Base-by-base conservation (phyloP, 176 grass and related monocot genomes). In the sorghum (Sorghum bicolor) region DNA sequence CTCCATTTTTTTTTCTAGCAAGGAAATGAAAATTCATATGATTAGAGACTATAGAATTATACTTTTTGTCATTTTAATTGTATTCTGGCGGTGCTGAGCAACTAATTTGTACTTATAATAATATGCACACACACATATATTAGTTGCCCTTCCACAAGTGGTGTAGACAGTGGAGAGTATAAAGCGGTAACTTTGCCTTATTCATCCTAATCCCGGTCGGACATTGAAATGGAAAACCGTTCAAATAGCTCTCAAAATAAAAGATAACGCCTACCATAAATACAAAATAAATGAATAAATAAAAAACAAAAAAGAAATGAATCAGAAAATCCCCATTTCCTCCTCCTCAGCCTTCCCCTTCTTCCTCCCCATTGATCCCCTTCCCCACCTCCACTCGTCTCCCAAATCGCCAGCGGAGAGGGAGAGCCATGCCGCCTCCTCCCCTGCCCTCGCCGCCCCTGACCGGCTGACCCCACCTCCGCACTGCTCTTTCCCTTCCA, bases 351-450 rank as follows among this genome's bases (percentile, higher is more conserved):
- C 61, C 84, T 79, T 37, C 50, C 64, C 30, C 72, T 79, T 72
- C 53, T 44, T 48, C 86, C 34, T 68, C 45, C 71, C 39, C 75
- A 24, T 79, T 50, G 74, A 75, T 92, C 86, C 74, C 60, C 74
- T 30, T 17, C 10, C 44, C 31, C 4, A 47, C 3, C 19, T 4
- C 33, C 28, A 26, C 43, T 36, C 79, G 34, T 60, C 64, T 30
- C 66, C 50, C 67, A 76, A 76, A 91, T 84, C 85, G 75, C 53
- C 74, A 86, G 43, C 43, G n/a, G 34, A 34, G 32, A 33, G 32
- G 32, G 32, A 64, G n/a, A 73, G 67, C 72, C 86, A 84, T 91
- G 75, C 39, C 78, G 68, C 65, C 77, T 24, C 77, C 83, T 78
- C 58, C 72, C 19, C 78, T 67, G 64, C 69, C 67, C 26, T 76